Percentiles rank a stretch among this genome's conserved stretches.
Conservation (phyloP, 148 eudicot species). For the Agrostemma githago region DNA sequence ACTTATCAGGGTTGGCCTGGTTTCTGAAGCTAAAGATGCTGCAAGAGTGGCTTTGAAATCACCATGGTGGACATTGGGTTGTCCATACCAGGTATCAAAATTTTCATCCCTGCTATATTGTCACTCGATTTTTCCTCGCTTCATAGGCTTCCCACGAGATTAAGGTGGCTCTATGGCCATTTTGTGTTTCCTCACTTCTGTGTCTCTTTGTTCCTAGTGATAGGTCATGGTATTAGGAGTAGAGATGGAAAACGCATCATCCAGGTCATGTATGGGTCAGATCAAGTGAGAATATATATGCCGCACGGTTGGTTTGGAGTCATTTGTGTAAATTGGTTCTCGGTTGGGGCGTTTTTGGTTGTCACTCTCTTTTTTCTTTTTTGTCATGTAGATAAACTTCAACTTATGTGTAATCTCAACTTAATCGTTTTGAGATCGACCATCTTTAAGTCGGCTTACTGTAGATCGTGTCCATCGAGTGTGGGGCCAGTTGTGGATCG, state of each 20-base stretch:
- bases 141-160: background rate
- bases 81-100: slow-evolving; percentile 57
- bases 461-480: background rate
- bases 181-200: background rate
- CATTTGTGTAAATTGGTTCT: background rate
- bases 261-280: background rate
- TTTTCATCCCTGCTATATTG: background rate
- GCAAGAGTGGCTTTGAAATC: slow-evolving; percentile 92
- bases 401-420: background rate
- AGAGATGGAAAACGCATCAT: background rate
- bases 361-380: background rate
- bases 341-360: background rate
- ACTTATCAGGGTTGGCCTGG: slow-evolving; percentile 67
- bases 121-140: background rate
- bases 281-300: background rate
- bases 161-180: background rate
- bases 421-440: background rate
- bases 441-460: background rate
- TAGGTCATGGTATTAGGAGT: background rate
- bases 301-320: background rate
- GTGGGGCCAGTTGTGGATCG: background rate
- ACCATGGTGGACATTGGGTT: slow-evolving; percentile 99
- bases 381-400: background rate
- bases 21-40: slow-evolving; percentile 85
- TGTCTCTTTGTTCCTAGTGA: background rate